phyloP scores from a whole-genome alignment of 2,329 filamentous ascomycete genomes.

The Emergomyces pasteurianus region DNA sequence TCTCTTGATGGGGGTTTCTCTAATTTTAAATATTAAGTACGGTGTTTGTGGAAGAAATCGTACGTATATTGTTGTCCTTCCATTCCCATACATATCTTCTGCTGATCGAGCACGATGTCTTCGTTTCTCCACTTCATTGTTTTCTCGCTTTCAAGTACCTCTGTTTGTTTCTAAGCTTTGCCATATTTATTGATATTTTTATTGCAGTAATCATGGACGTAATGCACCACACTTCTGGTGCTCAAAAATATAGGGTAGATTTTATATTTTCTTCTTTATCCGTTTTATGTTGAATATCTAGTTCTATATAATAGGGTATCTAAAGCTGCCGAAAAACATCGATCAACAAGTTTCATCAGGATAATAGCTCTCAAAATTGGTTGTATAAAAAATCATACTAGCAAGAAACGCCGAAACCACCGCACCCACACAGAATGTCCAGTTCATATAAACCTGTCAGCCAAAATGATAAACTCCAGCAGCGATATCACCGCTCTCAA shows the following conservation, averaged over 20 bases:
- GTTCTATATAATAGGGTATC: not conserved
- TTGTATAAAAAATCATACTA: not conserved
- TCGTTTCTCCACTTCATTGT: not conserved
- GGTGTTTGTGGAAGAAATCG: not conserved
- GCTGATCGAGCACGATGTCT: not conserved
- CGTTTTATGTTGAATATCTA: not conserved
- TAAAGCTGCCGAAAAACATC: not conserved
- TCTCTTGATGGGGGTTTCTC: not conserved
- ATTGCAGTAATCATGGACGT: not conserved
- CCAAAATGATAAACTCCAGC: slow-evolving; percentile 9
- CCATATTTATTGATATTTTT: slow-evolving; percentile 4
- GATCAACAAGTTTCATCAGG: not conserved
- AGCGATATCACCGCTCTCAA: slow-evolving; percentile 7
- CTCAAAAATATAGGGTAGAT: not conserved
- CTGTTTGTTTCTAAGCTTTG: slow-evolving; percentile 6
- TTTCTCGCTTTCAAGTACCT: not conserved
- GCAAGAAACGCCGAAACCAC: not conserved
- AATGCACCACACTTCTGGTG: not conserved
- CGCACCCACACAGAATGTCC: not conserved
- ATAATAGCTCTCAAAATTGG: not conserved
- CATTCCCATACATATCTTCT: not conserved
- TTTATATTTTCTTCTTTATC: not conserved
- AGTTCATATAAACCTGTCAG: not conserved
- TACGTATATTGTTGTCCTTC: not conserved
- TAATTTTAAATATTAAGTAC: not conserved